Percentiles rank a stretch among this genome's conserved stretches.
Evolutionary conservation across 208 protist genomes (phyloP).

Genomic region (Trypanosoma platydactyli): DNA sequence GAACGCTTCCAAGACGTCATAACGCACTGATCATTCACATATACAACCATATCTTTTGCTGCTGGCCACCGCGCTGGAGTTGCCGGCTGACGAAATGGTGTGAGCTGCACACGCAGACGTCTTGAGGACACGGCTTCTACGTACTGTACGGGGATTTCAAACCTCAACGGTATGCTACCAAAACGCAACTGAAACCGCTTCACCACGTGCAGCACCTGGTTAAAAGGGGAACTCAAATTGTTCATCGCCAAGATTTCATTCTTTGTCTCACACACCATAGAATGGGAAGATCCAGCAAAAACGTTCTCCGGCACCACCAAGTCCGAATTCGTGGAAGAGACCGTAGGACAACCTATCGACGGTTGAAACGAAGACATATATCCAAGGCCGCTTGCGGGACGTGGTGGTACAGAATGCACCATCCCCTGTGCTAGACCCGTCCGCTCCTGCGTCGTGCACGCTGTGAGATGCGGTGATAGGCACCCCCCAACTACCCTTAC

Average conservation of each 20-base stretch:
- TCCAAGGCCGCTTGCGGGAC: not conserved
- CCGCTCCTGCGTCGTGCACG: not conserved
- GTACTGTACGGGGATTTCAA: constrained; percentile 69
- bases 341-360: not conserved
- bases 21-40: constrained; percentile 71
- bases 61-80: constrained; percentile 65
- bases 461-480: not conserved
- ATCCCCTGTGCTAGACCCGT: not conserved
- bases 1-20: constrained; percentile 68
- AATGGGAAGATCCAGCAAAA: not conserved
- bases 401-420: not conserved
- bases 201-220: constrained; percentile 48
- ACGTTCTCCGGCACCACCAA: not conserved
- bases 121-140: constrained; percentile 46
- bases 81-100: constrained; percentile 60
- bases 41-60: constrained; percentile 72
- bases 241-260: constrained; percentile 53
- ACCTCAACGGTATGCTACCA: constrained; percentile 57
- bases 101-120: constrained; percentile 59
- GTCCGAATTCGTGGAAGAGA: not conserved
- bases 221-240: constrained; percentile 59
- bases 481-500: not conserved
- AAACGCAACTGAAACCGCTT: constrained; percentile 63
- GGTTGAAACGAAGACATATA: not conserved
- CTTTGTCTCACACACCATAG: constrained; percentile 4